Evolutionary conservation across 495 filamentous ascomycete species (phyloP).

Genomic region (Parachaetomium inaequale): DNA sequence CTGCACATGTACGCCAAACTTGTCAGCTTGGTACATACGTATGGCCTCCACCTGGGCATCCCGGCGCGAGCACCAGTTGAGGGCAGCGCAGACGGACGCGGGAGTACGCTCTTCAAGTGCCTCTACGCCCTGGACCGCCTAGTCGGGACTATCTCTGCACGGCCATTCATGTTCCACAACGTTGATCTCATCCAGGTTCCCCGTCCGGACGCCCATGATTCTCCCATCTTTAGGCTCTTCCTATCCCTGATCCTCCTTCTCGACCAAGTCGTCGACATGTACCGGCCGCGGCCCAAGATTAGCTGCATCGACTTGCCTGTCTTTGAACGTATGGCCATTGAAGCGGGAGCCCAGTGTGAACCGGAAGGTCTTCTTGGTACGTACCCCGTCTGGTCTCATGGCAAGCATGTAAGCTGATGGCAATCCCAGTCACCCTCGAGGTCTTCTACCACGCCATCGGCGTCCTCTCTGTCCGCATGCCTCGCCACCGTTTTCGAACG

Average conservation of each 20-base stretch:
- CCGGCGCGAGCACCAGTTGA: neutral
- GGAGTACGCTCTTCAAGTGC: conserved; percentile 55
- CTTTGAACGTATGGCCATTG: conserved; percentile 62
- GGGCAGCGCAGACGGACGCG: neutral
- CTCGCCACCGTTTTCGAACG: conserved; percentile 26
- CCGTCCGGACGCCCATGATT: conserved; percentile 30
- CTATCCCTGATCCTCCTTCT: conserved; percentile 50
- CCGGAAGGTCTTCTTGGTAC: conserved; percentile 46
- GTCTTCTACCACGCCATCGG: conserved; percentile 67
- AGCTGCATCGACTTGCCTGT: conserved; percentile 53
- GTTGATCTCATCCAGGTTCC: conserved; percentile 52
- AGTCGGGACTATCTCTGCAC: conserved; percentile 58
- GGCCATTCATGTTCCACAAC: conserved; percentile 64
- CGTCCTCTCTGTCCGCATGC: conserved; percentile 53
- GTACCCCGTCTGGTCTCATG: conserved; percentile 2
- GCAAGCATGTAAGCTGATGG: neutral
- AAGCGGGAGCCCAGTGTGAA: conserved; percentile 40
- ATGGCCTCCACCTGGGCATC: conserved; percentile 55
- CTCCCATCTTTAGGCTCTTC: conserved; percentile 46
- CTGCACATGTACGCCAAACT: conserved; percentile 20
- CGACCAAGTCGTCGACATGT: conserved; percentile 63
- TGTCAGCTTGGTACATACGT: conserved; percentile 59
- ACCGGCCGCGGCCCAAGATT: conserved; percentile 57
- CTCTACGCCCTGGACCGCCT: conserved; percentile 66
- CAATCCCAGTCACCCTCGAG: conserved; percentile 54